Percentiles rank a stretch among this genome's conserved stretches.
phyloP scores from a whole-genome alignment of 768 basidiomycete species.

The Kwoniella dejecticola region DNA sequence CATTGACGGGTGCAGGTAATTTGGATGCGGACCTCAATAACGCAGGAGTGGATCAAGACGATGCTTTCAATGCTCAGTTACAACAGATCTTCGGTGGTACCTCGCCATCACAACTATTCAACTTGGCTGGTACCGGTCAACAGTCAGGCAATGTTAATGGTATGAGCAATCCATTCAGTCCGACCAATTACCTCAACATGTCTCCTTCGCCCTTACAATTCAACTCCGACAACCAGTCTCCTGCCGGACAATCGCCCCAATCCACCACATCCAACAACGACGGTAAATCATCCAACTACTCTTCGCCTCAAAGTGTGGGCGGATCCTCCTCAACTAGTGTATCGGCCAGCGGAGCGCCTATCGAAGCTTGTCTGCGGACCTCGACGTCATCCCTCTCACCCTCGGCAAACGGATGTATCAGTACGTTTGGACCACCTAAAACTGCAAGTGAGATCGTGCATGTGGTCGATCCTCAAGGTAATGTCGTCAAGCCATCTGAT shows the following conservation, averaged over 20 bases:
- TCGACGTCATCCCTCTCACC: too few relatives aligned
- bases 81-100: constrained; percentile 32
- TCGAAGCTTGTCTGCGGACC: too few relatives aligned
- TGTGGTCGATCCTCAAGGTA: constrained; percentile 38
- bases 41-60: constrained; percentile 27
- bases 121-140: too few relatives aligned
- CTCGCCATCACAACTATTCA: constrained; percentile 28
- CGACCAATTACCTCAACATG: constrained; percentile 51
- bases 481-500: constrained; percentile 40
- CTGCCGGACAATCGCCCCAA: constrained; percentile 25
- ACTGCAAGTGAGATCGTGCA: constrained; percentile 26
- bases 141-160: not conserved
- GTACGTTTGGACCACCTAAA: constrained; percentile 26
- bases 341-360: too few relatives aligned
- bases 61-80: constrained; percentile 40
- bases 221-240: too few relatives aligned
- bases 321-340: too few relatives aligned
- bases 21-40: constrained; percentile 10
- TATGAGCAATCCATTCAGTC: constrained; percentile 37
- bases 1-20: constrained; percentile 24
- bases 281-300: constrained; percentile 20
- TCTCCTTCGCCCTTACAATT: constrained; percentile 45
- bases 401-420: too few relatives aligned
- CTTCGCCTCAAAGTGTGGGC: constrained; percentile 24
- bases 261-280: constrained; percentile 12